Conservation (phyloP, 2,329 filamentous ascomycete genomes). For the Aspergillus sp. region DNA sequence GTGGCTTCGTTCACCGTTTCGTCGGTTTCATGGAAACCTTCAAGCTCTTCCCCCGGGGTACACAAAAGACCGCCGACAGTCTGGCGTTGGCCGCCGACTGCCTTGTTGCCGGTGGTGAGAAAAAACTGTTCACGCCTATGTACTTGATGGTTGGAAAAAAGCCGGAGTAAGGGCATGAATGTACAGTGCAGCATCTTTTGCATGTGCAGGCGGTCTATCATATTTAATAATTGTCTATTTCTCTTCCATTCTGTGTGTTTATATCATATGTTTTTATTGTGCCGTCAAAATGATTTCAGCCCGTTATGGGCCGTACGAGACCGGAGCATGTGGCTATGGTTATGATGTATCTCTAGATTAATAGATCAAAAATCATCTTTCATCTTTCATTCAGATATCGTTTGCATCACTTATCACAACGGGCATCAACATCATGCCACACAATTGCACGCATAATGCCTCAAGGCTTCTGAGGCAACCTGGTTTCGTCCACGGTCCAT, state of each 20-base stretch:
- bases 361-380: background rate
- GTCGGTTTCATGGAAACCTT: constrained; percentile 74
- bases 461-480: too few species aligned
- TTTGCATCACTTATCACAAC: too few species aligned
- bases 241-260: constrained; percentile 8
- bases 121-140: constrained; percentile 98
- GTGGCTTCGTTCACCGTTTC: constrained; percentile 71
- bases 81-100: constrained; percentile 78
- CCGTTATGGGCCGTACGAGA: background rate
- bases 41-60: constrained; percentile 74
- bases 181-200: constrained; percentile 14
- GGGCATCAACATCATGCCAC: too few species aligned
- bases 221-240: constrained; percentile 17
- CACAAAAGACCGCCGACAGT: constrained; percentile 92
- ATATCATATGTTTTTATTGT: constrained; percentile 6
- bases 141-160: constrained; percentile 95
- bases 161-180: constrained; percentile 51
- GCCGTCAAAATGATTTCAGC: background rate
- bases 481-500: background rate
- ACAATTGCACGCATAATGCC: too few species aligned
- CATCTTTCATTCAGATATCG: background rate
- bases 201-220: constrained; percentile 21
- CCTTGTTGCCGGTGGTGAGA: constrained; percentile 78
- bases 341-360: constrained; percentile 8
- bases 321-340: constrained; percentile 6